These are phyloP conservation scores for Leptographium wingfieldii DNA, from an alignment of 2,329 filamentous ascomycete genomes.

Conservation along the genomic window DNA sequence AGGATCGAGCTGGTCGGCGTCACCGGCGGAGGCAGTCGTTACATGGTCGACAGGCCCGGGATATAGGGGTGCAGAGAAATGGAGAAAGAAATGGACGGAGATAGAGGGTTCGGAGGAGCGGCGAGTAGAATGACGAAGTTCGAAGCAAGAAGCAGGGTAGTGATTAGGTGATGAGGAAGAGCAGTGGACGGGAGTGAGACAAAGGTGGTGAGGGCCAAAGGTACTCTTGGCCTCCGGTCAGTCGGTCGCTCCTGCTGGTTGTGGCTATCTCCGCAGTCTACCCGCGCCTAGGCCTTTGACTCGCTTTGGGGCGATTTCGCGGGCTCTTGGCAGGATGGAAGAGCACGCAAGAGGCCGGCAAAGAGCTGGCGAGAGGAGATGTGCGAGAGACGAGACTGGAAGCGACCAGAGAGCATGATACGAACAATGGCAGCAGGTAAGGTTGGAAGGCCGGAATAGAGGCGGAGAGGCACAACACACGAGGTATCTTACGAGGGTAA, in stretches of 20 bases:
- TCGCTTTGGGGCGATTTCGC: background rate
- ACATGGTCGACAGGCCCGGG: conserved; percentile 2
- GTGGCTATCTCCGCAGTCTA: background rate
- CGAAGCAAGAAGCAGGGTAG: background rate
- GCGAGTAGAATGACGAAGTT: background rate
- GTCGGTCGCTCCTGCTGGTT: background rate
- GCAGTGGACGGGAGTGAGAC: background rate
- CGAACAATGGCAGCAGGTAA: background rate
- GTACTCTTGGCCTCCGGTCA: background rate
- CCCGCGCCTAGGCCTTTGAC: background rate
- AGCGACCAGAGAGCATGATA: background rate
- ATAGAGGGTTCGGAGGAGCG: background rate
- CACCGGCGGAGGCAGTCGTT: background rate
- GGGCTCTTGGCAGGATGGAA: background rate
- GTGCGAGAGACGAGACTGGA: background rate
- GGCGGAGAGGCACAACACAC: conserved; percentile 6
- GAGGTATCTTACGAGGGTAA: conserved; percentile 5
- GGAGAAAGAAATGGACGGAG: background rate
- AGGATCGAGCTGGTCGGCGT: conserved; percentile 3
- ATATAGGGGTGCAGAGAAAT: background rate
- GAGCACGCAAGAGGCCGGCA: background rate
- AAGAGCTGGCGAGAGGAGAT: background rate
- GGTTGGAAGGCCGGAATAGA: conserved; percentile 1
- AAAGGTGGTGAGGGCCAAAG: background rate
- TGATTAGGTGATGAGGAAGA: background rate